Evolutionary conservation across 345 rosid species (phyloP).

Genomic region (Draba incana): DNA sequence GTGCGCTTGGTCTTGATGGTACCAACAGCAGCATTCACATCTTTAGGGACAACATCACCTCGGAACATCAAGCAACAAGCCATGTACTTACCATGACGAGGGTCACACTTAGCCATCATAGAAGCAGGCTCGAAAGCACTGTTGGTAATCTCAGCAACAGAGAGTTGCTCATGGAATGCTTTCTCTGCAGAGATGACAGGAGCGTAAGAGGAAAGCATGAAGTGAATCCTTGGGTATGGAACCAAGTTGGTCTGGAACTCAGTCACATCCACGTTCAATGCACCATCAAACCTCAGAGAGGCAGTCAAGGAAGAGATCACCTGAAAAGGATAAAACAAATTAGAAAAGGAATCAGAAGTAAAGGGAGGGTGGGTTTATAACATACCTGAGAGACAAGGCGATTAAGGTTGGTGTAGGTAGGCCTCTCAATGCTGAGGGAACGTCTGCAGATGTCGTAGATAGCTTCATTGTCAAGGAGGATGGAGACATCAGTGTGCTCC

Average conservation of each 20-base stretch:
- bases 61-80: constrained; percentile 55
- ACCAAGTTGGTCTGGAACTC: constrained; percentile 61
- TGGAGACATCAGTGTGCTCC: constrained; percentile 52
- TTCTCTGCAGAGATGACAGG: constrained; percentile 58
- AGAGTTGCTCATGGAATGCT: constrained; percentile 54
- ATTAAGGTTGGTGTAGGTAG: constrained; percentile 53
- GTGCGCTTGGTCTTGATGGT: constrained; percentile 56
- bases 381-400: constrained; percentile 55
- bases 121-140: constrained; percentile 52
- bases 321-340: constrained; percentile 17
- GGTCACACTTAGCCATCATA: constrained; percentile 60
- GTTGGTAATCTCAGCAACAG: constrained; percentile 56
- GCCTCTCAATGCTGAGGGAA: constrained; percentile 53
- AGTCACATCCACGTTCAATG: constrained; percentile 55
- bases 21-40: constrained; percentile 51
- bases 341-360: background rate
- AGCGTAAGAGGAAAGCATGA: constrained; percentile 59
- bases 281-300: constrained; percentile 55
- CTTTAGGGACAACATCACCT: constrained; percentile 57
- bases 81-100: constrained; percentile 62
- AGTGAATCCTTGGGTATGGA: constrained; percentile 57
- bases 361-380: background rate
- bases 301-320: constrained; percentile 56
- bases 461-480: constrained; percentile 49
- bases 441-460: constrained; percentile 55